Percentiles rank a stretch among this genome's conserved stretches.
phyloP scores from a whole-genome alignment of 805 yeast genomes.

The Wickerhamiella occidentalis region DNA sequence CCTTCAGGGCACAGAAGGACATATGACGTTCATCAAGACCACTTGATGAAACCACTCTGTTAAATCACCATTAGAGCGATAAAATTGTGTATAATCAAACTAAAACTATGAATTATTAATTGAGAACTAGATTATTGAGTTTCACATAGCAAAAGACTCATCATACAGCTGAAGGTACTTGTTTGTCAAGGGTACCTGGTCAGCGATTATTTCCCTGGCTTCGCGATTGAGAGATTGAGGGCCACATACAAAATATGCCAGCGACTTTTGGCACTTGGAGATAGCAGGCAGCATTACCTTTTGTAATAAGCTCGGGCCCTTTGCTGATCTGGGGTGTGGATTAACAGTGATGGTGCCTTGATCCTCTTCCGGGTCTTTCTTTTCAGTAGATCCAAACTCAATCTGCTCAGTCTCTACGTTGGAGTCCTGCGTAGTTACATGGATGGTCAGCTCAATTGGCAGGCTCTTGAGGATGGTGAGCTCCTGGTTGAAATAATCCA shows the following conservation, averaged over 20 bases:
- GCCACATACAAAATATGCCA: constrained; percentile 10
- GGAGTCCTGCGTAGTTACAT: background rate
- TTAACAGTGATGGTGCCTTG: background rate
- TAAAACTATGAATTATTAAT: background rate
- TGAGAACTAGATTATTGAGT: background rate
- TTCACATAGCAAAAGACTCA: constrained; percentile 9
- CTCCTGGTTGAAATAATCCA: constrained; percentile 7
- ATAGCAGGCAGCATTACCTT: background rate
- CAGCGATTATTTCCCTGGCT: background rate
- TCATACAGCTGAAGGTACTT: constrained; percentile 9
- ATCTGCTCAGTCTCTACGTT: background rate
- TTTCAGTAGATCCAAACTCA: background rate
- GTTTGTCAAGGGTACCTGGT: background rate
- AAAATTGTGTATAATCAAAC: too few relatives aligned
- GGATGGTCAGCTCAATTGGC: background rate
- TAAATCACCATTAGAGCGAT: too few relatives aligned
- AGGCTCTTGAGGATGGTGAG: background rate
- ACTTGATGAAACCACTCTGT: too few relatives aligned
- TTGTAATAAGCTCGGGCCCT: background rate
- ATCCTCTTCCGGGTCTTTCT: background rate
- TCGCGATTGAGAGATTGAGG: constrained; percentile 6
- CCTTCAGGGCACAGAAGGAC: too few relatives aligned
- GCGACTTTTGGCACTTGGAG: background rate
- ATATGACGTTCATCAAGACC: too few relatives aligned
- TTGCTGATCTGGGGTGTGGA: background rate